phyloP scores from a whole-genome alignment of 805 yeast genomes.

The Metschnikowia gruessii region DNA sequence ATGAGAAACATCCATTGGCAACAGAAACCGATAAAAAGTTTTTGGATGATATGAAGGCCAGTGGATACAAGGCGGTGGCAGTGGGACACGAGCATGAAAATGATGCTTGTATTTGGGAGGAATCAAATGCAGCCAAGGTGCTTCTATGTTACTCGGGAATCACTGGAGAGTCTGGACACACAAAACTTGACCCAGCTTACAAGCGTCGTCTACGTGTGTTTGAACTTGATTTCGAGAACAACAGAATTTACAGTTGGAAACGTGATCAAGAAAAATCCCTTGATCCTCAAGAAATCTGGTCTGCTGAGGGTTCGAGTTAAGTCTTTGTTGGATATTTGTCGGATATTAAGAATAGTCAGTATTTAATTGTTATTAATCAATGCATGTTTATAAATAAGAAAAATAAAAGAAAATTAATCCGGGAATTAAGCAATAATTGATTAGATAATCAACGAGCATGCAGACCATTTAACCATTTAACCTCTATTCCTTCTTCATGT shows the following conservation, averaged over 20 bases:
- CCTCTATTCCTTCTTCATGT: neutral
- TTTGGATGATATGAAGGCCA: conserved; percentile 32
- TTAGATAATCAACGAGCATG: too few species aligned
- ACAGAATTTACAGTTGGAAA: conserved; percentile 38
- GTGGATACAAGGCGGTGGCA: conserved; percentile 36
- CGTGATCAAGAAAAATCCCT: conserved; percentile 20
- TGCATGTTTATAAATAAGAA: neutral
- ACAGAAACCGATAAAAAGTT: conserved; percentile 29
- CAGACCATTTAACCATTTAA: neutral
- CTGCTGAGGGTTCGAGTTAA: conserved; percentile 8
- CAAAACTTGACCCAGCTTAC: conserved; percentile 25
- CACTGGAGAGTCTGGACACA: conserved; percentile 37
- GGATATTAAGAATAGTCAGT: too few species aligned
- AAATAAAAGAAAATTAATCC: neutral
- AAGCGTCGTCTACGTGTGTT: conserved; percentile 36
- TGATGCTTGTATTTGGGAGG: conserved; percentile 38
- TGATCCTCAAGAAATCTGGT: conserved; percentile 20
- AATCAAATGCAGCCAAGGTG: conserved; percentile 18
- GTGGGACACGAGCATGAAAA: conserved; percentile 46
- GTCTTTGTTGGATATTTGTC: neutral
- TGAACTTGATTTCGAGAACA: conserved; percentile 29
- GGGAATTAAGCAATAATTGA: neutral
- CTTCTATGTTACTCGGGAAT: conserved; percentile 42
- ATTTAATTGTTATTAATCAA: too few species aligned
- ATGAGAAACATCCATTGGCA: conserved; percentile 36